phyloP scores from a whole-genome alignment of 2,329 filamentous ascomycete genomes.

The Claviceps digitariae region DNA sequence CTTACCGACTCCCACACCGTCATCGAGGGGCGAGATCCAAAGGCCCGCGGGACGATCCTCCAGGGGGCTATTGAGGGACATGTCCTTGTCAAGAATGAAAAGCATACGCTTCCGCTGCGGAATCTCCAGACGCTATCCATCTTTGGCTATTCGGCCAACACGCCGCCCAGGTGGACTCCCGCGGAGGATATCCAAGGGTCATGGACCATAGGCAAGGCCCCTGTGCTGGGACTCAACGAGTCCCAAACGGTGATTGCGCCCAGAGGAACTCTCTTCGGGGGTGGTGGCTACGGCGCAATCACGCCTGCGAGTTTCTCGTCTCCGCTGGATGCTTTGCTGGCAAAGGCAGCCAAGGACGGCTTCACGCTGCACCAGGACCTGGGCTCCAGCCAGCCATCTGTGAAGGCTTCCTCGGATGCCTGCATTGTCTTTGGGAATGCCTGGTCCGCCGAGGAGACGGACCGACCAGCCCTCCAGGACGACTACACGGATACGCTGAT shows the following conservation, averaged over 20 bases:
- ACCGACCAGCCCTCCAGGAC: slow-evolving; percentile 49
- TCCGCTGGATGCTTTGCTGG: slow-evolving; percentile 40
- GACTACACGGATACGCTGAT: slow-evolving; percentile 49
- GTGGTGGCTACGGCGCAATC: slow-evolving; percentile 34
- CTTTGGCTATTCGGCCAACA: slow-evolving; percentile 44
- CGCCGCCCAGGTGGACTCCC: slow-evolving; percentile 13
- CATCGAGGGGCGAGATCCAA: slow-evolving; percentile 39
- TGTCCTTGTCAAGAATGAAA: slow-evolving; percentile 48
- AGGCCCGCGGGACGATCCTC: slow-evolving; percentile 25
- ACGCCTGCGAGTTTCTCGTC: slow-evolving; percentile 32
- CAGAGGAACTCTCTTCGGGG: slow-evolving; percentile 26
- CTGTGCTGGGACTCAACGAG: neutral
- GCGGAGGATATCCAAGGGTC: neutral
- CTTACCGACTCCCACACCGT: slow-evolving; percentile 34
- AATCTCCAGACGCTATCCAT: slow-evolving; percentile 37
- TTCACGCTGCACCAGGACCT: slow-evolving; percentile 49
- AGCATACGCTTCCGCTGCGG: slow-evolving; percentile 39
- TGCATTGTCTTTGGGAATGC: slow-evolving; percentile 56
- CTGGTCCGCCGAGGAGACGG: slow-evolving; percentile 58
- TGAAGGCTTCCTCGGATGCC: slow-evolving; percentile 40
- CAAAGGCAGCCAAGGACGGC: slow-evolving; percentile 37
- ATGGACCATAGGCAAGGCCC: neutral
- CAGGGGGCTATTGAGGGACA: slow-evolving; percentile 49
- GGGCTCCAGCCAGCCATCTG: slow-evolving; percentile 28
- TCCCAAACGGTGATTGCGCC: slow-evolving; percentile 20